These are phyloP conservation scores for Dimargaris cristalligena DNA, from an alignment of 192 early-diverging fungal genomes.

Conservation along the genomic window DNA sequence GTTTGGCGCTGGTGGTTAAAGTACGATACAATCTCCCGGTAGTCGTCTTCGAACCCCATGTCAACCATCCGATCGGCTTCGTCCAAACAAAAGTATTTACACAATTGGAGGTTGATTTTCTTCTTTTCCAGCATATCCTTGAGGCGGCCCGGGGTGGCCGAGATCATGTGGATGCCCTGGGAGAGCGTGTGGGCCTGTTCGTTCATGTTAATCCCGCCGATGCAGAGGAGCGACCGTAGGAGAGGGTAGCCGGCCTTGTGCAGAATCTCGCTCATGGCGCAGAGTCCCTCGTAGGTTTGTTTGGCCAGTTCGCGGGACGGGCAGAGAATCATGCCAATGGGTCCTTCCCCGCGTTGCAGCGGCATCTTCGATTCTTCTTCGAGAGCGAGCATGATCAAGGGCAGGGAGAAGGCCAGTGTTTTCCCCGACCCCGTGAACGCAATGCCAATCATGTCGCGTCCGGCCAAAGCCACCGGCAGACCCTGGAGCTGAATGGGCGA, in stretches of 20 bases:
- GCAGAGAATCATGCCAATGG: constrained; percentile 85
- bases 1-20: constrained; percentile 93
- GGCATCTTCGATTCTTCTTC: constrained; percentile 81
- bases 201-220: constrained; percentile 87
- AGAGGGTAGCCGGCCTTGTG: constrained; percentile 47
- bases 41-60: constrained; percentile 96
- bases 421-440: constrained; percentile 98
- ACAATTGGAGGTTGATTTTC: constrained; percentile 75
- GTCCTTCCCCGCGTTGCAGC: constrained; percentile 70
- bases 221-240: constrained; percentile 66
- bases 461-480: constrained; percentile 75
- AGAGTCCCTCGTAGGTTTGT: constrained; percentile 80
- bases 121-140: constrained; percentile 80
- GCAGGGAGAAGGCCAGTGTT: constrained; percentile 85
- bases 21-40: constrained; percentile 86
- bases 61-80: constrained; percentile 99
- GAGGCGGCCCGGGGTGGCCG: constrained; percentile 88
- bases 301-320: constrained; percentile 92
- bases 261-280: constrained; percentile 41
- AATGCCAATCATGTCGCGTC: constrained; percentile 96
- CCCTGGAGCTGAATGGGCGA: constrained; percentile 97
- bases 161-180: constrained; percentile 77
- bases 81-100: constrained; percentile 86
- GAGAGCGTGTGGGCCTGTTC: constrained; percentile 62
- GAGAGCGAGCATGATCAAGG: constrained; percentile 81